Evolutionary conservation across 2,329 filamentous ascomycete genomes (phyloP).

Genomic region (Fusarium napiforme): DNA sequence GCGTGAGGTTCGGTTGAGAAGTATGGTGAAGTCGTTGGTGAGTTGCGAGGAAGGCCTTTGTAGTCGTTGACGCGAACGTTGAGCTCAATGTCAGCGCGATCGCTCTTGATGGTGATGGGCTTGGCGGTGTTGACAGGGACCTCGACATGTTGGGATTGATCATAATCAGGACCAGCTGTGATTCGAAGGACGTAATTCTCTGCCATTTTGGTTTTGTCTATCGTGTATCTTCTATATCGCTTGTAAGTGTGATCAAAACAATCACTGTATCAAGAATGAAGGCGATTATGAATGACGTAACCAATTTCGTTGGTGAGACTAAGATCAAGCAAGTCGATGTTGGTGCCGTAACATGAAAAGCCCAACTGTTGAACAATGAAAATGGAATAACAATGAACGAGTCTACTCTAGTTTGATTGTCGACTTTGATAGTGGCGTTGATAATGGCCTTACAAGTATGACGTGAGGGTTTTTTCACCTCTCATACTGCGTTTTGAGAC

Average conservation of each 20-base stretch:
- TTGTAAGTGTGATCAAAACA: not conserved
- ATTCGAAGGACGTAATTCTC: conserved; percentile 83
- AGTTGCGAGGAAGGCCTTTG: conserved; percentile 75
- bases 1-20: conserved; percentile 77
- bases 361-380: not conserved
- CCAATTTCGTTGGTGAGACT: not conserved
- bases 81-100: conserved; percentile 73
- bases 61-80: conserved; percentile 78
- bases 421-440: conserved; percentile 4
- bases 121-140: conserved; percentile 80
- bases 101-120: conserved; percentile 70
- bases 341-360: not conserved
- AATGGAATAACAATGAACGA: not conserved
- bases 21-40: conserved; percentile 78
- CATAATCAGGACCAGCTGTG: conserved; percentile 83
- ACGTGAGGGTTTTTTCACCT: conserved; percentile 35
- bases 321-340: not conserved
- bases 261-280: not conserved
- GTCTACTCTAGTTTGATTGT: not conserved
- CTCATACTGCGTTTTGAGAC: not conserved
- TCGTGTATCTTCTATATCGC: not conserved
- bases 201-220: conserved; percentile 57
- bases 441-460: conserved; percentile 28
- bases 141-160: conserved; percentile 74
- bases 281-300: conserved; percentile 28